phyloP scores from a whole-genome alignment of 139 green algal genomes.

The Gonium pectorale region DNA sequence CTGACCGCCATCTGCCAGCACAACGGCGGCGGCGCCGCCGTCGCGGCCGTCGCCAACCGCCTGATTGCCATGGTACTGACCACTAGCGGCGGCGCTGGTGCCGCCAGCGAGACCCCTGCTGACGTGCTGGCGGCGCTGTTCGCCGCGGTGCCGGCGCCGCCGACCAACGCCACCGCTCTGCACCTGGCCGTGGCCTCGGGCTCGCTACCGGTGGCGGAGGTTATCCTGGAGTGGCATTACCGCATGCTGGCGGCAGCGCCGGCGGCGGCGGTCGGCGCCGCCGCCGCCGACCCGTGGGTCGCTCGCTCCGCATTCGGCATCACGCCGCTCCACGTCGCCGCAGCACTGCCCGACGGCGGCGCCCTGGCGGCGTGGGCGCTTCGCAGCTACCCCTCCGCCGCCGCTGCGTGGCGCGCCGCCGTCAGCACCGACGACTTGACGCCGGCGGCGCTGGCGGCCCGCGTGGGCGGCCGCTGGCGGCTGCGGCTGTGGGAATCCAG shows the following conservation, averaged over 20 bases:
- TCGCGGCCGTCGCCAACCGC: not conserved
- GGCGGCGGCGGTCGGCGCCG: not conserved
- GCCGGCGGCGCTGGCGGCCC: conserved; percentile 5
- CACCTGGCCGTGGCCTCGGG: conserved; percentile 10
- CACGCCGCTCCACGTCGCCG: conserved; percentile 34
- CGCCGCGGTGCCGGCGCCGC: not conserved
- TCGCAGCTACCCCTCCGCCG: not conserved
- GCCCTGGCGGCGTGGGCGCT: conserved; percentile 11
- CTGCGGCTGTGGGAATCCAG: not conserved
- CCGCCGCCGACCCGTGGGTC: not conserved
- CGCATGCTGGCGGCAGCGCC: not conserved
- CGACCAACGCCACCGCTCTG: not conserved
- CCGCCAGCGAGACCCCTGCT: not conserved
- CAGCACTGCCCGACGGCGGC: conserved; percentile 25
- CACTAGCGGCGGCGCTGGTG: not conserved
- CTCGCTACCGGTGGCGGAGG: not conserved
- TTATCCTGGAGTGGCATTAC: conserved; percentile 6
- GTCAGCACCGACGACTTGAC: not conserved
- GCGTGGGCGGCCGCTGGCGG: conserved; percentile 10
- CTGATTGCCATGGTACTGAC: not conserved
- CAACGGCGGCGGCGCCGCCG: not conserved
- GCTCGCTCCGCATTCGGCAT: not conserved
- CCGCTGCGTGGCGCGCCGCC: not conserved
- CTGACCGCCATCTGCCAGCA: not conserved
- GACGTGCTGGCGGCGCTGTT: not conserved